Base-by-base conservation (phyloP, 2,329 filamentous ascomycete genomes). In the Nemania sp. region DNA sequence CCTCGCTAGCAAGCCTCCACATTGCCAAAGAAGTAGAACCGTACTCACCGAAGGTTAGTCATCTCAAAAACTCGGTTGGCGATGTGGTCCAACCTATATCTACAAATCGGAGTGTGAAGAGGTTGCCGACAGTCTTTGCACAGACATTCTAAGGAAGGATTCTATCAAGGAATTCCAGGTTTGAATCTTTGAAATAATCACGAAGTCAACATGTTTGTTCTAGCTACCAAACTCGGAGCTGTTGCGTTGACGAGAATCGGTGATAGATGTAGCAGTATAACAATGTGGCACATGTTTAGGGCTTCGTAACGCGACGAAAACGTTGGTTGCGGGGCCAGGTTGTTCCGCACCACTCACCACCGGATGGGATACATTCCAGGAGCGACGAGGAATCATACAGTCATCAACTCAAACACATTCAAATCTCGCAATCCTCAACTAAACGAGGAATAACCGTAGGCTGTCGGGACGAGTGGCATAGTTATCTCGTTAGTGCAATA, bases 301-400 rank as follows among this genome's bases (percentile, higher is more conserved):
- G 58, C 32, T 51, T 66, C 38, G 22, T 6, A 43, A 43, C 47
- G 18, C 47, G 15, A 56, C 13, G 54, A 35, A 57, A 63, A 57
- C 57, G 32, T 35, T 62, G 47, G 61, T 18, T 4, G 51, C 66
- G 66, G 67, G 58, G 22, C 22, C 68, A 70, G 64, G 61, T 67
- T 68, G 35, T 68, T 68, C 68, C 61, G 65, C 29, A n/a, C 56
- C 53, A 64, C 41, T 57, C 54, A 51, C 27, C 47, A 53, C 45
- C 20, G 35, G 29, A 43, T 57, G 41, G 5, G 29, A 54, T 51
- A 20, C 32, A 55, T 29, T 29, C 26, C 45, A 38, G 5, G 45
- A 45, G 29, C 22, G 29, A 52, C 51, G 43, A 55, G 26, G 13
- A 41, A 22, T 2, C 18, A 35, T 26, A 38, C 29, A 20, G 43